Conservation (phyloP, 768 basidiomycete genomes). For the Calocybe indica region DNA sequence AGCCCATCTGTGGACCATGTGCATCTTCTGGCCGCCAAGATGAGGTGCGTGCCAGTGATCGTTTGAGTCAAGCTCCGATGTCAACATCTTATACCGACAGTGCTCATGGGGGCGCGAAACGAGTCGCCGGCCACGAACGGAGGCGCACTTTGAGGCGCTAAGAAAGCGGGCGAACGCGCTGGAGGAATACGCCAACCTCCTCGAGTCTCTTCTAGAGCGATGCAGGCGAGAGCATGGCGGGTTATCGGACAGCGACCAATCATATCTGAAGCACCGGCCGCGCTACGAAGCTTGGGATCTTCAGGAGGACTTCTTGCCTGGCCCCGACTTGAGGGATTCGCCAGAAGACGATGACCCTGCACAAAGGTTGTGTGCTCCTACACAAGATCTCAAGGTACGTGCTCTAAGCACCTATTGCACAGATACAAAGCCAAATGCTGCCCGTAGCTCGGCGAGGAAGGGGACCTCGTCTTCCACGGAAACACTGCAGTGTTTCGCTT, state of each 20-base stretch:
- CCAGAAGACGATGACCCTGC: slow-evolving; percentile 23
- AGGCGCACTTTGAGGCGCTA: slow-evolving; percentile 41
- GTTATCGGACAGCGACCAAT: slow-evolving; percentile 17
- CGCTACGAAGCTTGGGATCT: slow-evolving; percentile 14
- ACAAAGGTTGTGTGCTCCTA: slow-evolving; percentile 32
- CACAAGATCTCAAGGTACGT: slow-evolving; percentile 32
- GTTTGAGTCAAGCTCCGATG: neutral
- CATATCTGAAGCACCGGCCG: slow-evolving; percentile 26
- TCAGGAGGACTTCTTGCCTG: slow-evolving; percentile 10
- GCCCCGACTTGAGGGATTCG: neutral
- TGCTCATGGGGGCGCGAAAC: slow-evolving; percentile 39
- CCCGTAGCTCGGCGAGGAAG: slow-evolving; percentile 27
- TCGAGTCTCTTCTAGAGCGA: slow-evolving; percentile 37
- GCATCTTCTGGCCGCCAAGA: slow-evolving; percentile 26
- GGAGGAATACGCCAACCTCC: slow-evolving; percentile 30
- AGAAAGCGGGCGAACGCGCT: slow-evolving; percentile 33
- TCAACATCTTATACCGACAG: slow-evolving; percentile 15
- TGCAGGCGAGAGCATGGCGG: slow-evolving; percentile 32
- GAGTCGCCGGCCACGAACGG: slow-evolving; percentile 35
- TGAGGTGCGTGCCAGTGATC: slow-evolving; percentile 23
- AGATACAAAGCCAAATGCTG: neutral
- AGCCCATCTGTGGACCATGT: slow-evolving; percentile 39
- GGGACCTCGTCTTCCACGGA: slow-evolving; percentile 33
- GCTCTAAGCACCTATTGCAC: neutral
- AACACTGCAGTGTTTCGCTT: slow-evolving; percentile 38